These are phyloP conservation scores for Litchi chinensis DNA, from an alignment of 345 rosid genomes.

Conservation along the genomic window DNA sequence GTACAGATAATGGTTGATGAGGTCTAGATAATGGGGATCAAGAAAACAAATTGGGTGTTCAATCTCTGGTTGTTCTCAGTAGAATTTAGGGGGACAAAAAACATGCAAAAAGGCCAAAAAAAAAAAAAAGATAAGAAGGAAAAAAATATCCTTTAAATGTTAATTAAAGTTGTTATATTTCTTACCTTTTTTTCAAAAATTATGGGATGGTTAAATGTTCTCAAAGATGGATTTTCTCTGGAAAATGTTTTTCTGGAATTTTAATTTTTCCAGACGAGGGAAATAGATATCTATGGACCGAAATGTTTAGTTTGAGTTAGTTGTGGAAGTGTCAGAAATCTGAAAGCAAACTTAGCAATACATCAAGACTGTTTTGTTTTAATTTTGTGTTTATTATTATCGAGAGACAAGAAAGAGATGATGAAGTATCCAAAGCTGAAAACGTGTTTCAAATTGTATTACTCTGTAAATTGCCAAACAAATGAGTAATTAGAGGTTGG, in stretches of 20 bases:
- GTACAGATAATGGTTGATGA: constrained; percentile 45
- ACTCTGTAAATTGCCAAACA: too few relatives aligned
- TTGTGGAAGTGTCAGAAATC: too few relatives aligned
- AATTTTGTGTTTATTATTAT: too few relatives aligned
- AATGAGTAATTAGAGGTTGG: neutral
- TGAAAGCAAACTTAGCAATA: too few relatives aligned
- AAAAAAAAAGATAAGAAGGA: neutral
- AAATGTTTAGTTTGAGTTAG: too few relatives aligned
- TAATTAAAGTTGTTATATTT: neutral
- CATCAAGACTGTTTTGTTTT: too few relatives aligned
- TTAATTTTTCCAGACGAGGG: too few relatives aligned
- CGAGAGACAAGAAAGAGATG: too few relatives aligned
- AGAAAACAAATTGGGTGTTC: neutral
- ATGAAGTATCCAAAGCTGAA: too few relatives aligned
- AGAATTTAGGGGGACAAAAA: constrained; percentile 7
- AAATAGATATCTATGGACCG: neutral
- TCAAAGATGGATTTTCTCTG: neutral
- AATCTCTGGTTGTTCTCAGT: constrained; percentile 19
- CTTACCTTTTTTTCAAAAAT: too few relatives aligned
- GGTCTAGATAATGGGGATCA: neutral
- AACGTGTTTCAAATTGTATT: too few relatives aligned
- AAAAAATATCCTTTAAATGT: constrained; percentile 16
- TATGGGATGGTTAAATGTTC: neutral
- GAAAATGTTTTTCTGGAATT: neutral
- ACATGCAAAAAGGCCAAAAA: neutral